Evolutionary conservation across 2,329 filamentous ascomycete genomes (phyloP).

Genomic region (Alternaria novae-zelandiae): DNA sequence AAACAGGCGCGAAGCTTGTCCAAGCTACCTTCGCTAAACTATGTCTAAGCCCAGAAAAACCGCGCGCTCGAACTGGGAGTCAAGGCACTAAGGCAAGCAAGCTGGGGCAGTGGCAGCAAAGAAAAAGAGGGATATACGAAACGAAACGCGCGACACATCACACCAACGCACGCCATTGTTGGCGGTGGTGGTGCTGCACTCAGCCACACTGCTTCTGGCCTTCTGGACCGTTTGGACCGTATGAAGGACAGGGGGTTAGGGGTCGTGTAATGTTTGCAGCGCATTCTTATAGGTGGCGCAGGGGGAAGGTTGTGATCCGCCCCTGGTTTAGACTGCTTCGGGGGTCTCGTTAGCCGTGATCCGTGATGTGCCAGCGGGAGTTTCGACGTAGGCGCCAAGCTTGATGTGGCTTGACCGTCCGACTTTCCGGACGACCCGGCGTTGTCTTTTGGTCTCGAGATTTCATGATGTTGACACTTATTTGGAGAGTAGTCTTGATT

Average conservation of each 20-base stretch:
- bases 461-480: too few species aligned
- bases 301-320: neutral
- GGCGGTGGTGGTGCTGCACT: constrained; percentile 5
- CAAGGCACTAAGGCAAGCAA: neutral
- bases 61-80: neutral
- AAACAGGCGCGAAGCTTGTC: neutral
- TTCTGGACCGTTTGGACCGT: constrained; percentile 10
- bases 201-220: constrained; percentile 22
- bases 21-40: neutral
- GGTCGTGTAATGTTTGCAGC: neutral
- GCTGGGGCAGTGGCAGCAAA: neutral
- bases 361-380: constrained; percentile 1
- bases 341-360: constrained; percentile 5
- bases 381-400: neutral
- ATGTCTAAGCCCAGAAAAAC: neutral
- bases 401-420: neutral
- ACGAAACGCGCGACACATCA: neutral
- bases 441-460: too few species aligned
- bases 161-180: neutral
- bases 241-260: neutral
- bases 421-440: neutral
- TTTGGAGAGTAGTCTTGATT: too few species aligned
- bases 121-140: neutral
- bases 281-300: neutral
- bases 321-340: constrained; percentile 15